Percentiles rank a stretch among this genome's conserved stretches.
phyloP scores from a whole-genome alignment of 2,329 filamentous ascomycete species.

The Fusarium coffeatum region DNA sequence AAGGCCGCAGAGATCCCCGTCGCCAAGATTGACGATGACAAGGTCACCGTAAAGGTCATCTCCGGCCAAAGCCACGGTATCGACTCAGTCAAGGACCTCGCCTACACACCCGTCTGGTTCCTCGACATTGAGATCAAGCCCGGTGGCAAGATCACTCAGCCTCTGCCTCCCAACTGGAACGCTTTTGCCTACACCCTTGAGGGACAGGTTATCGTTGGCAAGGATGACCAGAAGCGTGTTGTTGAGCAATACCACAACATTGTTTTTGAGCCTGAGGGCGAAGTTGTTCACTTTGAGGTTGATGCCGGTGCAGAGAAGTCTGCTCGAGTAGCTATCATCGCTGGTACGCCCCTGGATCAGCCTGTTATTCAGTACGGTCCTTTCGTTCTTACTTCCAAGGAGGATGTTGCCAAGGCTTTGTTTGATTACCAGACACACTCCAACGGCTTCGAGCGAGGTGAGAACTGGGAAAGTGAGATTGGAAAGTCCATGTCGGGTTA shows the following conservation, averaged over 20 bases:
- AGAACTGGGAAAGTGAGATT: conserved; percentile 87
- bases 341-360: conserved; percentile 83
- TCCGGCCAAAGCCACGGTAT: conserved; percentile 85
- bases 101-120: conserved; percentile 98
- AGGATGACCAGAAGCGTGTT: conserved; percentile 60
- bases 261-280: conserved; percentile 84
- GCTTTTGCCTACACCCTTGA: conserved; percentile 88
- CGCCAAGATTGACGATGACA: conserved; percentile 76
- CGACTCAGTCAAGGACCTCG: conserved; percentile 88
- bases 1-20: conserved; percentile 81
- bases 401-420: conserved; percentile 81
- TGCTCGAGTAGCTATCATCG: conserved; percentile 71
- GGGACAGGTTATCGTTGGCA: conserved; percentile 74
- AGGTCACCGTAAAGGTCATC: conserved; percentile 88
- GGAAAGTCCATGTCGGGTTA: conserved; percentile 75
- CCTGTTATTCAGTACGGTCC: conserved; percentile 86
- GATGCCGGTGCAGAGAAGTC: conserved; percentile 70
- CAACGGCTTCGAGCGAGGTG: conserved; percentile 84
- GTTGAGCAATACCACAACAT: conserved; percentile 86
- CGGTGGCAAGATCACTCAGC: conserved; percentile 80
- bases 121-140: conserved; percentile 85
- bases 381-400: conserved; percentile 79
- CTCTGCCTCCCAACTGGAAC: conserved; percentile 85
- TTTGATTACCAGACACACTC: conserved; percentile 77
- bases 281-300: conserved; percentile 78